Conservation (phyloP, 83 land plant genomes). For the Thuja plicata region DNA sequence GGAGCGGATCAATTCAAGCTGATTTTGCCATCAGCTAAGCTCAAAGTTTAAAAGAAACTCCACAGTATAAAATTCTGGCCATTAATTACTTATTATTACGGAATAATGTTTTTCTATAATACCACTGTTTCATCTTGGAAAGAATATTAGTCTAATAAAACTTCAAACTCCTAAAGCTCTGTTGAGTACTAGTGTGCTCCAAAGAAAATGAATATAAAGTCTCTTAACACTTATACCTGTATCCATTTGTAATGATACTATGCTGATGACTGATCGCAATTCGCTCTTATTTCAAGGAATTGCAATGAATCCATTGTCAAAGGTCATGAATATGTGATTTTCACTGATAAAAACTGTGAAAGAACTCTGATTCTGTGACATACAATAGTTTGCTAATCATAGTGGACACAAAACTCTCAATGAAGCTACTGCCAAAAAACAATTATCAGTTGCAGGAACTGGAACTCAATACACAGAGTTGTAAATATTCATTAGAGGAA, state of each 20-base stretch:
- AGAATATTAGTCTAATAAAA: too few relatives aligned
- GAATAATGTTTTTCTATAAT: background rate
- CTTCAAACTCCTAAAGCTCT: too few relatives aligned
- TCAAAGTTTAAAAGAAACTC: background rate
- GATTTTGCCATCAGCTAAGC: background rate
- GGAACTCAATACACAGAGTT: too few relatives aligned
- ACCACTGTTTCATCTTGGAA: too few relatives aligned
- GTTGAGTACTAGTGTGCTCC: background rate
- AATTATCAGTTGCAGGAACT: too few relatives aligned
- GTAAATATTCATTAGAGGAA: too few relatives aligned
- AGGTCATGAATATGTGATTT: too few relatives aligned
- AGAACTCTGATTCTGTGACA: background rate
- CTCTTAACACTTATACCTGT: background rate
- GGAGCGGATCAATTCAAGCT: background rate
- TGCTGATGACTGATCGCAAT: background rate
- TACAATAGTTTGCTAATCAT: too few relatives aligned
- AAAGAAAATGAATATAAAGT: background rate
- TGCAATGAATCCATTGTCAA: too few relatives aligned
- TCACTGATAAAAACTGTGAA: background rate
- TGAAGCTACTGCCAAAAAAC: too few relatives aligned
- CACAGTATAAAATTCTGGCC: background rate
- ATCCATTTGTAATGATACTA: background rate
- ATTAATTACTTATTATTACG: background rate
- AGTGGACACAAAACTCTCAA: too few relatives aligned
- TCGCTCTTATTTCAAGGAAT: background rate